Evolutionary conservation across 257 asterid genomes (phyloP).

Genomic region (Pogostemon cablin): DNA sequence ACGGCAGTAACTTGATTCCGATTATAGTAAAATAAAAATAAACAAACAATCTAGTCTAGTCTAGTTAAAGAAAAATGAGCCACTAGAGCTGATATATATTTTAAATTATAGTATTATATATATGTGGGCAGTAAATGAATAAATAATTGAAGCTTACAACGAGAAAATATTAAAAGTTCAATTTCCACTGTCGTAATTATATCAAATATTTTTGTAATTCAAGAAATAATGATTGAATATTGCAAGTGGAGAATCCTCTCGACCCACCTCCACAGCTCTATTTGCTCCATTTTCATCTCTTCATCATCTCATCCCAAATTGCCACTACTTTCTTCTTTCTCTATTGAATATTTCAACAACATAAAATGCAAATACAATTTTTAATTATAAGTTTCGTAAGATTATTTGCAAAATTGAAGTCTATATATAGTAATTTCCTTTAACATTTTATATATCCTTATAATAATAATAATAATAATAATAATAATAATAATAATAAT

Average conservation of each 20-base stretch:
- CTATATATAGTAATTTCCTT: no score
- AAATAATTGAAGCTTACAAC: conserved; percentile 21
- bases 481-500: no score
- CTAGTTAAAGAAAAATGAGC: no score
- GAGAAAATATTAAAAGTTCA: conserved; percentile 23
- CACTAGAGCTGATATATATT: no score
- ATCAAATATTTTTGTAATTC: conserved; percentile 19
- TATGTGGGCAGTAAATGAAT: background rate
- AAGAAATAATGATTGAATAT: conserved; percentile 37
- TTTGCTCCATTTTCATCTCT: conserved; percentile 37
- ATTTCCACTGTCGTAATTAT: conserved; percentile 48
- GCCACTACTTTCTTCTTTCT: background rate
- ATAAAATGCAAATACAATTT: background rate
- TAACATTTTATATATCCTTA: no score
- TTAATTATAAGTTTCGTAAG: background rate
- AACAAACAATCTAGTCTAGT: no score
- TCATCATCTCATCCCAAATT: conserved; percentile 19
- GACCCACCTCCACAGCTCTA: conserved; percentile 57
- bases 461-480: no score
- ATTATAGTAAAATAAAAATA: no score
- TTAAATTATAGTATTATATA: background rate
- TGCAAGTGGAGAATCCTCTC: conserved; percentile 43
- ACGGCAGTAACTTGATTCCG: no score
- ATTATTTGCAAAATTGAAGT: background rate
- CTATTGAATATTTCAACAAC: background rate